Conservation (phyloP, 257 asterid genomes). For the Solanum gandarillasii region DNA sequence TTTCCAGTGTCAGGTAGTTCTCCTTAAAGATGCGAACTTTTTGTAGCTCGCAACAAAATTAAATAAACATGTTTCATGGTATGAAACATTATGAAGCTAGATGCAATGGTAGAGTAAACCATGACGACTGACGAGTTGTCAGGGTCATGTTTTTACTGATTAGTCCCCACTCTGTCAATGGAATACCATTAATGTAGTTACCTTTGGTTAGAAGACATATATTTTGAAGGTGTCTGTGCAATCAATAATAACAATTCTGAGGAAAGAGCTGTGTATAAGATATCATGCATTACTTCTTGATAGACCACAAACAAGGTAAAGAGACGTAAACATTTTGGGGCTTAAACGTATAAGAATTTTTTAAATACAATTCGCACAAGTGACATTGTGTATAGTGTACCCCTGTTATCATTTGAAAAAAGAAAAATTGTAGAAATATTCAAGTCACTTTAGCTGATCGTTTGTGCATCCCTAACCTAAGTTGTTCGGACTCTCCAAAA, state of each 20-base stretch:
- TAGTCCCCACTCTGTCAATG: neutral
- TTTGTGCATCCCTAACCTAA: neutral
- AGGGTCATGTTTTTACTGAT: neutral
- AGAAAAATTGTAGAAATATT: neutral
- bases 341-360: neutral
- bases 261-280: neutral
- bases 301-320: neutral
- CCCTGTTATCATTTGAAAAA: neutral
- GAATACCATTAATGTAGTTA: neutral
- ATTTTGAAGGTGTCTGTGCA: neutral
- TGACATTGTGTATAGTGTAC: neutral
- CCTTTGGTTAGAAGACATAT: neutral
- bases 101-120: neutral
- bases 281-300: neutral
- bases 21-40: slow-evolving; percentile 15
- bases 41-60: neutral
- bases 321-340: neutral
- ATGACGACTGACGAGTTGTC: neutral
- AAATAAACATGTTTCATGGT: slow-evolving; percentile 25
- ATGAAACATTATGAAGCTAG: slow-evolving; percentile 29
- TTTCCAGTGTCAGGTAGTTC: slow-evolving; percentile 15
- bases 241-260: neutral
- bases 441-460: neutral
- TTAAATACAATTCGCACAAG: neutral
- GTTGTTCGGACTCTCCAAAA: neutral